phyloP scores from a whole-genome alignment of 495 filamentous ascomycete species.

The Mycothermus thermophilus region DNA sequence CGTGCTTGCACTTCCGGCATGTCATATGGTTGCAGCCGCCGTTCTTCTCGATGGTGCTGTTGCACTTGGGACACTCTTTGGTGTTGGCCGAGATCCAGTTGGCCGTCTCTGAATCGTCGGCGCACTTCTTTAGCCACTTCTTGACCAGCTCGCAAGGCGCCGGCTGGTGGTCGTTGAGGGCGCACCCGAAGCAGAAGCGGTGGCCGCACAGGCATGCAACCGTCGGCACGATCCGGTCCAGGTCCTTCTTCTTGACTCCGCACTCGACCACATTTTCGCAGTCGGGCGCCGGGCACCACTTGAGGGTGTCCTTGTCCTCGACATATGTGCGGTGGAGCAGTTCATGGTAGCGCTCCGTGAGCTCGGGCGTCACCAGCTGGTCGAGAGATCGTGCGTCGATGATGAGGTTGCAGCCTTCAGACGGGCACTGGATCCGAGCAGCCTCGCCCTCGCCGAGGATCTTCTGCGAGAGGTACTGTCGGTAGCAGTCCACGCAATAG shows the following conservation, averaged over 20 bases:
- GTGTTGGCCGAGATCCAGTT: constrained; percentile 99
- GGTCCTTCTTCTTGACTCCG: constrained; percentile 66
- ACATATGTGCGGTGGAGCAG: constrained; percentile 90
- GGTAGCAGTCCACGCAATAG: constrained; percentile 90
- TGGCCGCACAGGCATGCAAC: constrained; percentile 74
- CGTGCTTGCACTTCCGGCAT: constrained; percentile 93
- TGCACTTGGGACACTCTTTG: constrained; percentile 92
- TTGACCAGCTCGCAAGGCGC: constrained; percentile 85
- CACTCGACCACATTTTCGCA: constrained; percentile 90
- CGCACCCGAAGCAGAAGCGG: constrained; percentile 92
- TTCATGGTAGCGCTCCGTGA: constrained; percentile 67
- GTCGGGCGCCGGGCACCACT: constrained; percentile 95
- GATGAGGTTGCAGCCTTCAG: constrained; percentile 73
- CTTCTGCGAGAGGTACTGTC: constrained; percentile 80
- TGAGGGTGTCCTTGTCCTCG: constrained; percentile 84
- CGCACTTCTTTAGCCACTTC: constrained; percentile 96
- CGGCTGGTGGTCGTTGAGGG: constrained; percentile 82
- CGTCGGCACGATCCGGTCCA: constrained; percentile 73
- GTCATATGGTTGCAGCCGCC: constrained; percentile 99
- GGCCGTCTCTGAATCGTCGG: constrained; percentile 93
- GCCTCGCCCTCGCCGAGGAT: constrained; percentile 92
- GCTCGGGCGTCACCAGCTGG: constrained; percentile 59
- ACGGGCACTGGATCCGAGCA: constrained; percentile 84
- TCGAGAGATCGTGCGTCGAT: constrained; percentile 83
- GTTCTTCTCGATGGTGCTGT: constrained; percentile 97